Conservation (phyloP, 345 rosid genomes). For the Passiflora organensis region DNA sequence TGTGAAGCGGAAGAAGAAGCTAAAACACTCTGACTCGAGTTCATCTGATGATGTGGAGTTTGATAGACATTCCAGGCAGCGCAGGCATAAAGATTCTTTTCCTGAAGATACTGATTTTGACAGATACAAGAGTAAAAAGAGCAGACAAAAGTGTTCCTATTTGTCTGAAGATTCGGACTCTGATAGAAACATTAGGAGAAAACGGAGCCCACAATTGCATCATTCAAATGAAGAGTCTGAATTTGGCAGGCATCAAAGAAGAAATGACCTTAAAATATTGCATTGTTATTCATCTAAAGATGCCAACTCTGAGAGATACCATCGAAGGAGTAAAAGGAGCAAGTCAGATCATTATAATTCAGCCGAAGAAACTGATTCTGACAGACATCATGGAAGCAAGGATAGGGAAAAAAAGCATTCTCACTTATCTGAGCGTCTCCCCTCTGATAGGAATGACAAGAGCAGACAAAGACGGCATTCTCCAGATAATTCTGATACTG, state of each 20-base stretch:
- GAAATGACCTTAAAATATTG: too few species aligned
- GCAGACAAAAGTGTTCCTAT: slow-evolving; percentile 13
- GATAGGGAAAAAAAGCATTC: background rate
- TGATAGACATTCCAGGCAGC: slow-evolving; percentile 28
- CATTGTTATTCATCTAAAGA: background rate
- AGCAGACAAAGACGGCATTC: too few species aligned
- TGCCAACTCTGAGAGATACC: too few species aligned
- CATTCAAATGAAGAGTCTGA: too few species aligned
- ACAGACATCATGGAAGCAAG: too few species aligned
- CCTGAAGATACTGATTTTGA: slow-evolving; percentile 15
- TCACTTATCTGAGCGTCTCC: background rate
- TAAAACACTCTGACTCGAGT: slow-evolving; percentile 28
- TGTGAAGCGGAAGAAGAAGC: slow-evolving; percentile 31
- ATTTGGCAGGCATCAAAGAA: too few species aligned
- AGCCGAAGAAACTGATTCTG: too few species aligned
- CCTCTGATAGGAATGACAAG: too few species aligned
- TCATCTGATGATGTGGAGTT: slow-evolving; percentile 33
- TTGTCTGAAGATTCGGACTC: slow-evolving; percentile 18
- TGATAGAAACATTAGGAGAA: slow-evolving; percentile 13
- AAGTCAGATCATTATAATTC: too few species aligned
- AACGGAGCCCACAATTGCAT: background rate
- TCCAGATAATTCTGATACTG: too few species aligned
- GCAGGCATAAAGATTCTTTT: slow-evolving; percentile 17
- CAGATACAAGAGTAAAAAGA: slow-evolving; percentile 16
- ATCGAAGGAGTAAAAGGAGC: too few species aligned